Percentiles rank a stretch among this genome's conserved stretches.
Conservation (phyloP, 148 eudicot genomes). For the Fagopyrum esculentum region DNA sequence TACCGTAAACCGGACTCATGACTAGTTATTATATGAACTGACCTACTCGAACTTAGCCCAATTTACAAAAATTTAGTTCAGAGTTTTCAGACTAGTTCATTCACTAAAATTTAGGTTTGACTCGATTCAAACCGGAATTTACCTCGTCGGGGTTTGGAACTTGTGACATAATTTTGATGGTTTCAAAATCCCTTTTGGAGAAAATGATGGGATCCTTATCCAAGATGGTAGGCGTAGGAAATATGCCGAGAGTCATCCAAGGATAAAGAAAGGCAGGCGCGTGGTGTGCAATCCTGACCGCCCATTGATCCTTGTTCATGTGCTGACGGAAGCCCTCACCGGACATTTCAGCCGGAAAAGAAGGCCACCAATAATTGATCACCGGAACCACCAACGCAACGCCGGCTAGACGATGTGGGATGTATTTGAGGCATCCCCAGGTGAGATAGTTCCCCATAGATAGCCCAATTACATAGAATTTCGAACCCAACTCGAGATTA, state of each 20-base stretch:
- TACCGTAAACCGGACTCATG: too few relatives aligned
- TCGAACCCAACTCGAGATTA: constrained; percentile 24
- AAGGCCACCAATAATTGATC: constrained; percentile 37
- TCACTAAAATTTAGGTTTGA: too few relatives aligned
- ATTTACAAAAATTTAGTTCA: too few relatives aligned
- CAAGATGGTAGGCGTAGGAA: constrained; percentile 20
- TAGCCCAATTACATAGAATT: constrained; percentile 21
- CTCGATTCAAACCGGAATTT: too few relatives aligned
- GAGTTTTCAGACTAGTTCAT: too few relatives aligned
- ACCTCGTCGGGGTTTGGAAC: constrained; percentile 18
- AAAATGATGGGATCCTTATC: constrained; percentile 23
- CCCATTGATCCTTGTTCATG: constrained; percentile 19
- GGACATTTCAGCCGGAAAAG: constrained; percentile 19
- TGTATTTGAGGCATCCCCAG: constrained; percentile 29
- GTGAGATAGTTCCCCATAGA: constrained; percentile 24
- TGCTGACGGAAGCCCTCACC: constrained; percentile 12
- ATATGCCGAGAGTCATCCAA: constrained; percentile 24
- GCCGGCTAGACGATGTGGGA: constrained; percentile 33
- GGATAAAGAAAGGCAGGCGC: constrained; percentile 15
- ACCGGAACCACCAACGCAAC: constrained; percentile 27
- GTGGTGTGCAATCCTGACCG: constrained; percentile 20
- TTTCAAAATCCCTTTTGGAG: constrained; percentile 14
- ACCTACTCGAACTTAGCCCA: too few relatives aligned
- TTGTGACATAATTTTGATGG: constrained; percentile 7
- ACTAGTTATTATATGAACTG: too few relatives aligned